Conservation (phyloP, 768 basidiomycete species). For the Polyporus arcularius region DNA sequence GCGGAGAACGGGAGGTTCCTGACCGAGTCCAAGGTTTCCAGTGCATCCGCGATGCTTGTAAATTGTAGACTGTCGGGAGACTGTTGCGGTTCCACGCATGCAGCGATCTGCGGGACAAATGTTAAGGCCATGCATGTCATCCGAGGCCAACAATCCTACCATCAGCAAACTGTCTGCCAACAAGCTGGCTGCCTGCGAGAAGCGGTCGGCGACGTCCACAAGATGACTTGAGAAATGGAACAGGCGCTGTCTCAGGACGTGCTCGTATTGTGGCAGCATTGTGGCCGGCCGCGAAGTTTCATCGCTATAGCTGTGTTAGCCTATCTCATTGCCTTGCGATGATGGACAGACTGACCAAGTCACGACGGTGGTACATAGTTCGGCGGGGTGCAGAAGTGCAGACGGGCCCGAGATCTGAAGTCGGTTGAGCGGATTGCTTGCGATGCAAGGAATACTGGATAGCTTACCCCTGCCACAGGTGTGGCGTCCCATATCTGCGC, state of each 20-base stretch:
- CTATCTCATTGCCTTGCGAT: too few species aligned
- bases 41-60: too few species aligned
- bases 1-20: constrained; percentile 4
- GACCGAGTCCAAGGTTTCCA: too few species aligned
- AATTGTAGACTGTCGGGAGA: too few species aligned
- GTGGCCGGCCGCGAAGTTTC: constrained; percentile 4
- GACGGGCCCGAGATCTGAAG: constrained; percentile 20
- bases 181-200: background rate
- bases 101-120: too few species aligned
- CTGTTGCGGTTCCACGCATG: too few species aligned
- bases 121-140: too few species aligned
- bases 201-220: background rate
- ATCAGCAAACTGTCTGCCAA: constrained; percentile 1
- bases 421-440: too few species aligned
- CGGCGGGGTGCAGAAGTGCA: constrained; percentile 19
- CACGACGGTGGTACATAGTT: constrained; percentile 16
- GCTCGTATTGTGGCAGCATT: constrained; percentile 9
- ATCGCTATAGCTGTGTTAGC: constrained; percentile 1
- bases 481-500: constrained; percentile 45
- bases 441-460: too few species aligned
- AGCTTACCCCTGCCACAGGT: constrained; percentile 6
- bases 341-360: constrained; percentile 18
- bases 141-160: background rate
- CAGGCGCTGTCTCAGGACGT: constrained; percentile 15
- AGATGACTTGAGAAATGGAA: background rate